Base-by-base conservation (phyloP, 202 grass and related monocot species). In the Brachypodium distachyon region DNA sequence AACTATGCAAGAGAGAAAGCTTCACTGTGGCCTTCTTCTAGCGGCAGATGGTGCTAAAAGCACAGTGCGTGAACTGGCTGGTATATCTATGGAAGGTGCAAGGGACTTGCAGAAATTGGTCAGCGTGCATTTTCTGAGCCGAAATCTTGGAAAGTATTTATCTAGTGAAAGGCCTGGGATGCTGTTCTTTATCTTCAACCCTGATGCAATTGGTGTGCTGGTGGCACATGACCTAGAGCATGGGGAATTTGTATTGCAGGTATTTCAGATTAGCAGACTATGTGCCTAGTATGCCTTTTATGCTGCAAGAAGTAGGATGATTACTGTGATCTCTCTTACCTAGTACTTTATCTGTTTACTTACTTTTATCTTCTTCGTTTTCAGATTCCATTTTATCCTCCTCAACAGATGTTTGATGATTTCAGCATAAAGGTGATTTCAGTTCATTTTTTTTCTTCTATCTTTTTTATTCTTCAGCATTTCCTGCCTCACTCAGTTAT, bases 201-300 rank as follows among this genome's bases (percentile, higher is more conserved):
- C 80, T 14, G 80, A 84, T 9, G 91, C 91, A 34, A 90, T 90
- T 60, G 95, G 95, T 51, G 87, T 94, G n/a, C 87, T 98, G 21
- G 95, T 98, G 43, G 91, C 91, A 33, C 95, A 98, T 90, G 91
- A 94, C 77, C 87, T 98, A 70, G 83, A 94, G 55, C 58, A 94
- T 88, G 95, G 95, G 51, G 91, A 98, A 70, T 98, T 94, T 81
- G 88, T 98, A 37, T 85, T 98, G 62, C 95, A 92, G 91, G 91
- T 94, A 90, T 34, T 33, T 25, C 59, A 85, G 54, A 80, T 79
- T 47, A 64, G 31, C 27, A 52, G 9, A 31, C 34, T 59, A 1
- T 12, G 14, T 14, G 28, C 26, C 11, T 64, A 23, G 9, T 18
- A 51, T 66, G 41, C 36, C 43, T 38, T 53, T 76, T 67, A 29